Percentiles rank a stretch among this genome's conserved stretches.
Evolutionary conservation across 2,329 filamentous ascomycete species (phyloP).

Genomic region (Neobulgaria alba): DNA sequence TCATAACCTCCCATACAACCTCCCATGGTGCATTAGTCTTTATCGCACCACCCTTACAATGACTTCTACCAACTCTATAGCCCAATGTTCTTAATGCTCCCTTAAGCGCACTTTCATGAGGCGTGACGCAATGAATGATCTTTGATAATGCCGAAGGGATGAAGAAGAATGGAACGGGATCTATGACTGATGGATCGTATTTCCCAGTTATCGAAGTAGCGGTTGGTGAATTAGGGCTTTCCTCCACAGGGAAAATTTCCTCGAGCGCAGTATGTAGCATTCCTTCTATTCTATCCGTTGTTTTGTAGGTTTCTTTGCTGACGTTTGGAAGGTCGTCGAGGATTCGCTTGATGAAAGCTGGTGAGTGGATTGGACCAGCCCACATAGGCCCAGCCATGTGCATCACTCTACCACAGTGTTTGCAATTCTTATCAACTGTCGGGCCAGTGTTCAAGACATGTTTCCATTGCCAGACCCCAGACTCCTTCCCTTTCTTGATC

Average conservation of each 20-base stretch:
- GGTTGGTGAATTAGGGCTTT: conserved; percentile 20
- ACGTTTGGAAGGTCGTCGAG: conserved; percentile 62
- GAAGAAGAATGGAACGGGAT: conserved; percentile 81
- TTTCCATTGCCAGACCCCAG: conserved; percentile 49
- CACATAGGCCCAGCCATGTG: conserved; percentile 94
- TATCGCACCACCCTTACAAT: conserved; percentile 81
- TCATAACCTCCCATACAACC: conserved; percentile 86
- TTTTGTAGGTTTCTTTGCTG: conserved; percentile 66
- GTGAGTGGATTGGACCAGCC: conserved; percentile 78
- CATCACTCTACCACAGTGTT: conserved; percentile 78
- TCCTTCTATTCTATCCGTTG: conserved; percentile 72
- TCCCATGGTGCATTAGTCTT: conserved; percentile 91
- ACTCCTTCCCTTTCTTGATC: conserved; percentile 45
- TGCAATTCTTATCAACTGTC: conserved; percentile 55
- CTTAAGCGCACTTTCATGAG: conserved; percentile 68
- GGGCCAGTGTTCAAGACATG: conserved; percentile 68
- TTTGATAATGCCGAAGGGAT: conserved; percentile 66
- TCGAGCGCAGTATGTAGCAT: conserved; percentile 87
- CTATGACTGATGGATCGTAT: conserved; percentile 53
- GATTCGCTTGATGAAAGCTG: conserved; percentile 71
- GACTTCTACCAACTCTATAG: conserved; percentile 75
- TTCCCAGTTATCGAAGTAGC: conserved; percentile 33
- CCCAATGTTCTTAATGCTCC: conserved; percentile 76
- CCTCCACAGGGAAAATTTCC: conserved; percentile 38
- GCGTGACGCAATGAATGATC: conserved; percentile 69